Base-by-base conservation (phyloP, 495 filamentous ascomycete genomes). In the Neurospora sp. region DNA sequence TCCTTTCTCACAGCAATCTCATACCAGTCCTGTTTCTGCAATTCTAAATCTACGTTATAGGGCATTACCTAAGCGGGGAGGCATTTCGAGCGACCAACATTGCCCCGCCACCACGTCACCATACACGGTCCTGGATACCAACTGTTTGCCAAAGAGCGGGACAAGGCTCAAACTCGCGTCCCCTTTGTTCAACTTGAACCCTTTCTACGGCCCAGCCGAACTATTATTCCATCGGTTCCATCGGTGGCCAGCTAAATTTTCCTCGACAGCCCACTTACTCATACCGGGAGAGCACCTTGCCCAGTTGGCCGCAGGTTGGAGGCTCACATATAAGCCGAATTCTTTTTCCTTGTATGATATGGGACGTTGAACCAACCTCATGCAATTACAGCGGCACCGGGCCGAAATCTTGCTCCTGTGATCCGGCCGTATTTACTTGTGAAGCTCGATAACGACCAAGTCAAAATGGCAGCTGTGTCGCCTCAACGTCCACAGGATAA, bases 401-500 rank as follows among this genome's bases (percentile, higher is more conserved):
- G 28, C 54, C 28, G 54, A 34, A 17, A 19, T 66, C 13, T 6
- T 21, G 3, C 54, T 31, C 54, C 54, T 28, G 54, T 36, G 28
- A 19, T 34, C 28, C 15, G 28, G 54, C 54, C 28, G 54, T 66
- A 34, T 66, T 17, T 8, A 66, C 54, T 19, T 42, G 37, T 37
- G 31, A 42, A 28, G 6, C 48, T 36, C 24, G 9, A 40, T 24
- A 24, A 31, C 59, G 36, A 37, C 71, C 1, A 38, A n/a, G 36
- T 40, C 36, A 70, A n/a, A 62, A 78, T 79, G 74, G 72, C 76
- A 21, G 42, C 74, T 15, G n/a, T 69, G 19, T 72, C 75, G 66
- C 54, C 78, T 38, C 77, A 66, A 0, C 54, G 54, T 7, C 28
- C 54, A 34, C 54, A 75, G 70, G 79, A 81, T 76, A 77, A 71